A percentile compares a stretch with the other conserved stretches of the same genome.
These are phyloP conservation scores for Pueraria montana DNA, from an alignment of 306 rosid species.

Conservation along the genomic window DNA sequence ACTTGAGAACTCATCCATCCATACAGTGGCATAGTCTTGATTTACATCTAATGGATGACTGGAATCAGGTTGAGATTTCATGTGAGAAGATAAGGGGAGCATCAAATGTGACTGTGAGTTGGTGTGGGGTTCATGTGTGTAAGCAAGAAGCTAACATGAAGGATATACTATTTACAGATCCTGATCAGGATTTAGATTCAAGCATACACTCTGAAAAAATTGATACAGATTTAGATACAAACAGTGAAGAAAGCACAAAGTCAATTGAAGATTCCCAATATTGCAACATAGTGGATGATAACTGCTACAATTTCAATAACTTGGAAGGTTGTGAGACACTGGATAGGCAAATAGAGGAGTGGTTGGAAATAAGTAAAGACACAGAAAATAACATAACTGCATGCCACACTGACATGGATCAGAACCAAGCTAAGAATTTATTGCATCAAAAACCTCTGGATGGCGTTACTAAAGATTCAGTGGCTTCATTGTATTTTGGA, in stretches of 20 bases:
- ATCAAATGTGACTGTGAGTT: slow-evolving; percentile 47
- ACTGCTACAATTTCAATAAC: background rate
- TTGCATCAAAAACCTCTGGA: background rate
- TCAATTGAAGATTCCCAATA: background rate
- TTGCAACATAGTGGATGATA: slow-evolving; percentile 3
- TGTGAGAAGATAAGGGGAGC: slow-evolving; percentile 34
- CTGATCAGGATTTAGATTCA: slow-evolving; percentile 24
- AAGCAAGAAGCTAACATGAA: slow-evolving; percentile 33
- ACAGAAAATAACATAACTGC: background rate
- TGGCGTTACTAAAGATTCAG: background rate
- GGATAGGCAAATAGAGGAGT: background rate
- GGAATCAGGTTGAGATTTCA: slow-evolving; percentile 51
- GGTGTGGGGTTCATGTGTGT: slow-evolving; percentile 44
- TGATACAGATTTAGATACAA: slow-evolving; percentile 11
- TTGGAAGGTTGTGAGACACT: background rate
- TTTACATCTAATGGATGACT: slow-evolving; percentile 33
- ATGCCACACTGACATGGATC: slow-evolving; percentile 18
- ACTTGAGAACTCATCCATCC: slow-evolving; percentile 31
- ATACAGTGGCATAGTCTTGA: slow-evolving; percentile 19
- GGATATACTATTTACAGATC: slow-evolving; percentile 39
- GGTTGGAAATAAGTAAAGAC: background rate
- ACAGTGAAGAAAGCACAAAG: background rate
- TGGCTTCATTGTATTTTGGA: background rate
- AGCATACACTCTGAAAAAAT: slow-evolving; percentile 12
- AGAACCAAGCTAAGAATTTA: slow-evolving; percentile 4